Conservation (phyloP, 306 rosid genomes). For the Argentina anserina region DNA sequence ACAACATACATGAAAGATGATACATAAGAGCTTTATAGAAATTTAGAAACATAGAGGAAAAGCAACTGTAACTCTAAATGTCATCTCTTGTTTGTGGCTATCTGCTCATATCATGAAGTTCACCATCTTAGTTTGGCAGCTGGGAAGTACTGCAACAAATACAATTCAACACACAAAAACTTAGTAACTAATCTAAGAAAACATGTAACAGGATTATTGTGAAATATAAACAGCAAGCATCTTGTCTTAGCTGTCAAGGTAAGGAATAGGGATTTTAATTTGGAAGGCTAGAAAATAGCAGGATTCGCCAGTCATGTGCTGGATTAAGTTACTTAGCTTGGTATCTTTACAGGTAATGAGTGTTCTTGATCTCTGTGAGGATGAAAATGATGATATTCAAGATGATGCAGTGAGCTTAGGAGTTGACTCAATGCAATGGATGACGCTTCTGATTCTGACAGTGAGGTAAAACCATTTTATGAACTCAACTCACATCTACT, state of each 20-base stretch:
- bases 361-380: slow-evolving; percentile 58
- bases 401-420: slow-evolving; percentile 48
- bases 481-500: neutral
- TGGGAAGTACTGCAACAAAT: slow-evolving; percentile 65
- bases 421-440: slow-evolving; percentile 41
- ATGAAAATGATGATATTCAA: slow-evolving; percentile 47
- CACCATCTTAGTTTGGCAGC: slow-evolving; percentile 67
- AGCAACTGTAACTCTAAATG: slow-evolving; percentile 12
- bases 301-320: slow-evolving; percentile 8
- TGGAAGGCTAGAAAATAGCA: neutral
- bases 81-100: neutral
- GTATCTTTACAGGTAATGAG: slow-evolving; percentile 43
- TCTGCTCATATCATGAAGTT: slow-evolving; percentile 12
- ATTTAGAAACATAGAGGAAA: slow-evolving; percentile 7
- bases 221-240: slow-evolving; percentile 71
- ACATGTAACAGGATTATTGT: neutral
- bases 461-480: slow-evolving; percentile 39
- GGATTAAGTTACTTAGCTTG: neutral
- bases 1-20: neutral
- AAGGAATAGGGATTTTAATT: slow-evolving; percentile 20
- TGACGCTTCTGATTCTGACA: slow-evolving; percentile 44
- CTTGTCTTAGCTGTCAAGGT: slow-evolving; percentile 90
- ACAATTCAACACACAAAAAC: neutral
- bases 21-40: neutral
- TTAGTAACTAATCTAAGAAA: neutral